phyloP scores from a whole-genome alignment of 2,329 filamentous ascomycete species.

The Orbilia quercus region DNA sequence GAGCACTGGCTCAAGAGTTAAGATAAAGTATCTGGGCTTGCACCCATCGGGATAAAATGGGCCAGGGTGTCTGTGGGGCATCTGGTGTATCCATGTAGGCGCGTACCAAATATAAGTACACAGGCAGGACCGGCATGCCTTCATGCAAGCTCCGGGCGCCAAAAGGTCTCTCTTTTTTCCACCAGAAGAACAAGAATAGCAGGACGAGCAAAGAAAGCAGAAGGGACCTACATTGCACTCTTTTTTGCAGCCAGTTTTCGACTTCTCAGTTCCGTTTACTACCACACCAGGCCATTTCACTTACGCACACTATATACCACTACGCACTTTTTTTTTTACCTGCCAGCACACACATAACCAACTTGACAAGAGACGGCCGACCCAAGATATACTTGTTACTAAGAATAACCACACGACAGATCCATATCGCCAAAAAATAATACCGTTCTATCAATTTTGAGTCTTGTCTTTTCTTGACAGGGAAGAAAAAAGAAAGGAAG shows the following conservation, averaged over 20 bases:
- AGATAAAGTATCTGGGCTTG: conserved; percentile 57
- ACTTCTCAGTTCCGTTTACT: conserved; percentile 18
- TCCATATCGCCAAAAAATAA: conserved; percentile 52
- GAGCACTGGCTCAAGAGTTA: conserved; percentile 56
- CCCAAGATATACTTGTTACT: conserved; percentile 52
- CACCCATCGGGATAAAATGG: conserved; percentile 53
- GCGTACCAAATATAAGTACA: conserved; percentile 58
- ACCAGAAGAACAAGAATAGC: conserved; percentile 40
- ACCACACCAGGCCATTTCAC: conserved; percentile 10
- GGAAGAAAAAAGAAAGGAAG: conserved; percentile 47
- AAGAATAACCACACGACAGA: conserved; percentile 55
- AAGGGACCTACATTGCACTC: conserved; percentile 33
- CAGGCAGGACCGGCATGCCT: conserved; percentile 56
- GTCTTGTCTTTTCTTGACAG: conserved; percentile 44
- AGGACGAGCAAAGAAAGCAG: conserved; percentile 44
- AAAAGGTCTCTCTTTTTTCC: conserved; percentile 56
- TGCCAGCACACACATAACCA: conserved; percentile 38
- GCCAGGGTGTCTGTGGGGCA: conserved; percentile 54
- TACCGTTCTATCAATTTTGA: conserved; percentile 19
- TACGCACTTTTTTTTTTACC: not conserved
- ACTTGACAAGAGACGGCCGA: conserved; percentile 44
- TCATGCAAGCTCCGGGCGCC: conserved; percentile 57
- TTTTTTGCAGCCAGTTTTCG: conserved; percentile 23
- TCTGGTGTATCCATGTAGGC: conserved; percentile 54
- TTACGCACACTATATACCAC: conserved; percentile 18